Base-by-base conservation (phyloP, 169 alveolate species). In the Babesia sp. region DNA sequence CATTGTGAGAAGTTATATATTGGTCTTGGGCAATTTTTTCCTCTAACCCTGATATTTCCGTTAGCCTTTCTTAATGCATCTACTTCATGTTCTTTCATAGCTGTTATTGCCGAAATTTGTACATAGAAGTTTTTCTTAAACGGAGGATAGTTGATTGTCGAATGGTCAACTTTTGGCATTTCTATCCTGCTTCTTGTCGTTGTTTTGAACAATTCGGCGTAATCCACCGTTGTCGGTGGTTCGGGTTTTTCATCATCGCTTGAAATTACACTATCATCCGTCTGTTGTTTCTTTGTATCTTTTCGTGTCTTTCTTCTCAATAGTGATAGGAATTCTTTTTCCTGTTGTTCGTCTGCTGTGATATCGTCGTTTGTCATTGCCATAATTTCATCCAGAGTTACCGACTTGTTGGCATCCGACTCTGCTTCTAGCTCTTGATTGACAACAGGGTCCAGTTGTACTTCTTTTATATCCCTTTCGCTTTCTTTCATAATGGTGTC, bases 1-100 rank as follows among this genome's bases (percentile, higher is more conserved):
- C 99, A 96, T 89, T 98, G 97, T 73, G 93, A 94, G 94, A 98
- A 98, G 55, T 93, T 95, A 45, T 80, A 82, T 37, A 97, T 92
- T 16, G 99, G 99, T 29, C 93, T 78, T 53, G 98, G 97, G 74
- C 97, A 92, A 44, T 92, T 90, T 75, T 94, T 91, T 3, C 99
- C 99, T 64, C 98, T 85, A 18, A 96, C 98, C 72, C 90, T 84
- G 64, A 94, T 94, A 69, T 92, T 91, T 56, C 95, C 95, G 64
- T 93, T 86, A 31, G 94, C 91, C 71, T 92, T 92, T 59, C 97
- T 61, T 53, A 94, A 77, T 58, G 94, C 93, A 31, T 91, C 96
- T 20, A 94, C 96, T 68, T 94, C 97, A 71, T 91, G 95, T 20
- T 91, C 95, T 72, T 91, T 90, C 93, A 94, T 80, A 31, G 85